phyloP scores from a whole-genome alignment of 768 basidiomycete species.

The Dacryopinax primogenitus region DNA sequence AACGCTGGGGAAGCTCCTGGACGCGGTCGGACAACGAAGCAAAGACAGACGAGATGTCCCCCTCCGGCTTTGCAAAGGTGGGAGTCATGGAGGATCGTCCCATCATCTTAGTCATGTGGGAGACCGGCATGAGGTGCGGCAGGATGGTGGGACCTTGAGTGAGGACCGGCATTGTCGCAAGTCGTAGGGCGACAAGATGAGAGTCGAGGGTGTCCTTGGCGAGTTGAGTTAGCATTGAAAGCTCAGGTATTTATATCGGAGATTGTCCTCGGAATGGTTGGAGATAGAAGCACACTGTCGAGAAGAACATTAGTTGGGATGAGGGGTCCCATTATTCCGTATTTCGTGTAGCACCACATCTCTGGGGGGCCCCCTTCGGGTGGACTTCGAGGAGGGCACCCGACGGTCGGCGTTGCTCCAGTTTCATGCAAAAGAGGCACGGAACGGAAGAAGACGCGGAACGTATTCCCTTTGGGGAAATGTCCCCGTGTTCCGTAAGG shows the following conservation, averaged over 20 bases:
- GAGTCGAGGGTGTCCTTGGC: neutral
- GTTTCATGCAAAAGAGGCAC: neutral
- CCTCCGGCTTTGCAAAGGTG: conserved; percentile 22
- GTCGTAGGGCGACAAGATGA: neutral
- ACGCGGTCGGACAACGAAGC: conserved; percentile 32
- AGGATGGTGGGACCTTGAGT: neutral
- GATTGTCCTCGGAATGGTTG: neutral
- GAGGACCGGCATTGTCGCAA: neutral
- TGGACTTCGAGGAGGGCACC: neutral
- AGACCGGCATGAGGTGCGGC: neutral
- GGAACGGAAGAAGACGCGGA: neutral
- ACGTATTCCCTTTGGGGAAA: neutral
- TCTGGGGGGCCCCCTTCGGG: neutral
- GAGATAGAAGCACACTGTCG: neutral
- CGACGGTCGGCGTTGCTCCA: neutral
- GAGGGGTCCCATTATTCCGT: too few relatives aligned
- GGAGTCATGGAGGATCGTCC: neutral
- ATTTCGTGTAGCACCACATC: too few relatives aligned
- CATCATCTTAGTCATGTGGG: neutral
- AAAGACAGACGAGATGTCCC: conserved; percentile 39
- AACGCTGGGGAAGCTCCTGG: conserved; percentile 41
- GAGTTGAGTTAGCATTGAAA: neutral
- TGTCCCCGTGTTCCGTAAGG: neutral
- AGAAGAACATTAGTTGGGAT: neutral
- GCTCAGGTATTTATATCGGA: neutral